Evolutionary conservation across 768 basidiomycete genomes (phyloP).

Genomic region (Lentinula sp.): DNA sequence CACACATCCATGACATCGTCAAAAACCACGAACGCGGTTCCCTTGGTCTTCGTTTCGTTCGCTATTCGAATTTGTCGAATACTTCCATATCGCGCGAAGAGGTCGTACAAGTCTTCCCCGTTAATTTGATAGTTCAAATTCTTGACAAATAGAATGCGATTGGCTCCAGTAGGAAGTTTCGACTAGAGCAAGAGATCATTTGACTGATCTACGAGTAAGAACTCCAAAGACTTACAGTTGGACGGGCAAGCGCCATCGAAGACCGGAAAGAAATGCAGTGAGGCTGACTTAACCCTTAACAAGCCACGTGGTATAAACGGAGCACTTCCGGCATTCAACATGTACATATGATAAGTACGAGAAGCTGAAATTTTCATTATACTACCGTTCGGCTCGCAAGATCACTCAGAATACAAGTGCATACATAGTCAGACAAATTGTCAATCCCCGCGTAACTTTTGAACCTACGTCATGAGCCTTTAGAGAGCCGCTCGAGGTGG

Average conservation of each 20-base stretch:
- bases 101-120: slow-evolving; percentile 91
- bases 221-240: slow-evolving; percentile 44
- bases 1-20: slow-evolving; percentile 94
- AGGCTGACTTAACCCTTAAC: neutral
- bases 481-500: neutral
- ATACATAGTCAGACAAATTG: neutral
- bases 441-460: neutral
- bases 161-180: slow-evolving; percentile 88
- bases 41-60: slow-evolving; percentile 86
- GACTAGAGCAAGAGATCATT: slow-evolving; percentile 35
- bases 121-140: slow-evolving; percentile 91
- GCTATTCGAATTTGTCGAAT: slow-evolving; percentile 95
- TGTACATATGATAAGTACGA: neutral
- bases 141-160: slow-evolving; percentile 89
- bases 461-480: neutral
- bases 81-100: slow-evolving; percentile 96
- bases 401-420: neutral
- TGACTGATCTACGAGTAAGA: neutral
- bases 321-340: neutral
- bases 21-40: slow-evolving; percentile 95
- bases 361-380: neutral
- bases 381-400: neutral
- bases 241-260: slow-evolving; percentile 62
- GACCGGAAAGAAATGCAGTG: neutral
- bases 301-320: neutral